phyloP scores from a whole-genome alignment of 225 moss, liverwort and hornwort genomes.

The Neckera pumila region DNA sequence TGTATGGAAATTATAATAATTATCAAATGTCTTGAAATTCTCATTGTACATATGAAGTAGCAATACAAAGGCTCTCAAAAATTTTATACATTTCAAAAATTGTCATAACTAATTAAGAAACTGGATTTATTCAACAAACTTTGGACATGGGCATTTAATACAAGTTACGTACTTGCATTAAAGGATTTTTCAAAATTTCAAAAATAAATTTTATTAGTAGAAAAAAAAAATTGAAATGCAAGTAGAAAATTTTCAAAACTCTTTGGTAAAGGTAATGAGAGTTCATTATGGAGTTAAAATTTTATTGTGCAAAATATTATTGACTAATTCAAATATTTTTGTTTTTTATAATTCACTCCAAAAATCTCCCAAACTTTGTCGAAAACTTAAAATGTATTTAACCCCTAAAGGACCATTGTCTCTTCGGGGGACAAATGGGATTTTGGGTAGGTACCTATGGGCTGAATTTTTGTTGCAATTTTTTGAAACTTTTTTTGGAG shows the following conservation, averaged over 20 bases:
- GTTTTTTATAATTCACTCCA: not conserved
- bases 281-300: not conserved
- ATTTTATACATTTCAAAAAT: not conserved
- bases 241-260: not conserved
- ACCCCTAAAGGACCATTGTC: too few relatives aligned
- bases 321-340: too few relatives aligned
- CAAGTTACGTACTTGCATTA: not conserved
- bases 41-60: not conserved
- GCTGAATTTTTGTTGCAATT: too few relatives aligned
- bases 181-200: not conserved
- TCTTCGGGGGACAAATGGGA: too few relatives aligned
- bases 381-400: too few relatives aligned
- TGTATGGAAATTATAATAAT: not conserved
- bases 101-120: not conserved
- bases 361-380: too few relatives aligned
- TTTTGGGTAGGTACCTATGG: too few relatives aligned
- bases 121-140: not conserved
- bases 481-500: too few relatives aligned
- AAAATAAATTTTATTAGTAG: not conserved
- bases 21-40: not conserved
- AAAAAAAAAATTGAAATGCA: too few relatives aligned
- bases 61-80: not conserved
- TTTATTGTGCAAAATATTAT: not conserved
- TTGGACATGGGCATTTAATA: rapidly evolving
- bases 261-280: not conserved